phyloP scores from a whole-genome alignment of 2,329 filamentous ascomycete species.

The Fusarium poae region DNA sequence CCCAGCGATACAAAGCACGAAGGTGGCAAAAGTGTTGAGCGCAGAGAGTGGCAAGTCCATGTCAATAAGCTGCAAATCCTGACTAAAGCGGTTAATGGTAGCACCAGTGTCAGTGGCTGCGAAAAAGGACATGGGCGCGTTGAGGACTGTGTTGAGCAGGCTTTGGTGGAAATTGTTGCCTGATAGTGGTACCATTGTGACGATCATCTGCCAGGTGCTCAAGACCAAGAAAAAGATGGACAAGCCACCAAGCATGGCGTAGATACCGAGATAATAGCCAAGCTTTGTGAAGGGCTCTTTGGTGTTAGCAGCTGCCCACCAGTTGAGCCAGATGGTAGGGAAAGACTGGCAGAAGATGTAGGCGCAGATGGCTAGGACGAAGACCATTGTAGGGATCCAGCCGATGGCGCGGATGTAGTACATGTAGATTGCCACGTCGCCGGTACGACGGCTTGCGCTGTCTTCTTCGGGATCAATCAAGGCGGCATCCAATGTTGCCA shows the following conservation, averaged over 20 bases:
- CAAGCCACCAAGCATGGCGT: conserved; percentile 34
- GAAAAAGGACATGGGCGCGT: conserved; percentile 54
- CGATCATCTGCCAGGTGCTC: conserved; percentile 46
- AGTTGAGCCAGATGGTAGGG: conserved; percentile 48
- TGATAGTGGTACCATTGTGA: conserved; percentile 45
- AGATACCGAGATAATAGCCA: conserved; percentile 45
- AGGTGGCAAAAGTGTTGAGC: conserved; percentile 41
- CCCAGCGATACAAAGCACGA: conserved; percentile 40
- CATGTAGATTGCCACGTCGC: conserved; percentile 36
- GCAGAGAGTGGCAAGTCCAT: conserved; percentile 51
- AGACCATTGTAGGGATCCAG: conserved; percentile 43
- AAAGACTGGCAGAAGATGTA: conserved; percentile 47
- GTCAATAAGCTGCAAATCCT: conserved; percentile 57
- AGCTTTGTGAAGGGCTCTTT: conserved; percentile 25
- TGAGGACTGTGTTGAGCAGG: conserved; percentile 41
- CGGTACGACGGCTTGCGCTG: conserved; percentile 31
- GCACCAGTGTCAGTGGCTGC: conserved; percentile 52
- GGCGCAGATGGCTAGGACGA: conserved; percentile 40
- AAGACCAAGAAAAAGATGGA: conserved; percentile 36
- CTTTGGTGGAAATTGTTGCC: conserved; percentile 42
- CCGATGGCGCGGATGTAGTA: conserved; percentile 49
- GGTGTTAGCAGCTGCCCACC: conserved; percentile 45
- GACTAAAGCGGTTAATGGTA: conserved; percentile 56
- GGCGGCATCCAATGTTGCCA: background rate
- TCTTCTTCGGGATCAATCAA: conserved; percentile 17